Conservation (phyloP, 345 rosid genomes). For the Eucalyptus erythrocorys region DNA sequence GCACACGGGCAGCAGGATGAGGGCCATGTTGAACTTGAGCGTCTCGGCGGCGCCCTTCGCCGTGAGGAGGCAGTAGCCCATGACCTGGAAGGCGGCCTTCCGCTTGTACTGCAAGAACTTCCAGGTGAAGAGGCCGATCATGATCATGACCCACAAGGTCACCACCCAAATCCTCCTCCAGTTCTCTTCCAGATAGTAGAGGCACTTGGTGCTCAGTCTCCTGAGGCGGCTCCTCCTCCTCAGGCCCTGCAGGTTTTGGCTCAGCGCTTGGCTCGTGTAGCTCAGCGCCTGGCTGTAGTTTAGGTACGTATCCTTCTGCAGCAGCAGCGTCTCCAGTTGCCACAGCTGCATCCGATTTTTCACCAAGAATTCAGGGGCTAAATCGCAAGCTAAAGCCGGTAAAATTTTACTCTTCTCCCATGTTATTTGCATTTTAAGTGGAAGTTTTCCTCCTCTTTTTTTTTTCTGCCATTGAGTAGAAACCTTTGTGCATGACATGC, state of each 20-base stretch:
- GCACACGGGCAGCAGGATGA: constrained; percentile 89
- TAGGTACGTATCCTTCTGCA: constrained; percentile 91
- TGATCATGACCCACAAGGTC: constrained; percentile 61
- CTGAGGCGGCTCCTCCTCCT: constrained; percentile 39
- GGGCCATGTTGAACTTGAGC: constrained; percentile 93
- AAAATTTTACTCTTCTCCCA: neutral
- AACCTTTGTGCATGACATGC: neutral
- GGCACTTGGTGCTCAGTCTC: constrained; percentile 33
- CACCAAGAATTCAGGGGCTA: neutral
- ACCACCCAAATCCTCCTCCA: constrained; percentile 96
- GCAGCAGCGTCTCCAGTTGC: constrained; percentile 95
- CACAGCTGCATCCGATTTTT: constrained; percentile 48
- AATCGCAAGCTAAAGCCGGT: neutral
- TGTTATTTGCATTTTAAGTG: neutral
- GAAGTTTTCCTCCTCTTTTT: neutral
- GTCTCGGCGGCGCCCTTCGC: constrained; percentile 98
- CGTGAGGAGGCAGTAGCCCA: constrained; percentile 91
- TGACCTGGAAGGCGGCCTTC: constrained; percentile 51
- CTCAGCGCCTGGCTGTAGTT: constrained; percentile 95
- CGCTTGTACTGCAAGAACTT: constrained; percentile 78
- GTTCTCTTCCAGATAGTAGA: constrained; percentile 72
- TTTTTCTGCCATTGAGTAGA: neutral
- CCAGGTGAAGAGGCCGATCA: constrained; percentile 84
- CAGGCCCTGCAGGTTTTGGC: constrained; percentile 96
- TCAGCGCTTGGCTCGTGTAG: constrained; percentile 95